Evolutionary conservation across 371 early-diverging fungal species (phyloP), one percentile per base, ranked within the genome.

Genomic region (Mortierella sp.): DNA sequence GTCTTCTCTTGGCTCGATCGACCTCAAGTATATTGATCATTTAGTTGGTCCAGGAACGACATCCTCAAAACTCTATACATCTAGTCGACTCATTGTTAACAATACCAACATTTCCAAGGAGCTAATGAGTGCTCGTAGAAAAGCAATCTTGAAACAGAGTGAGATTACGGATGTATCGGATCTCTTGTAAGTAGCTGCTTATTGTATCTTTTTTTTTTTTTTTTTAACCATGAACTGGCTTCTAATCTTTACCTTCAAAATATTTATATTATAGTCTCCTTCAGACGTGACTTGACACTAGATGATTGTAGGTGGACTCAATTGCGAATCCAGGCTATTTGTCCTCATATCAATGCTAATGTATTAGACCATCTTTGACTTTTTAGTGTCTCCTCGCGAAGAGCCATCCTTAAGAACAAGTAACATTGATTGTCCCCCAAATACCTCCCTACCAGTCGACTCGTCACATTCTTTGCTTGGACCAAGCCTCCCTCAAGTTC

Each of bases 1-100:
- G 43, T 67, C 53, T 5, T 67, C 67, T 1, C 47, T 67, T 19
- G 49, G 49, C 53, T 59, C 59, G 15, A 59, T 67, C 35, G 67
- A 67, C 37, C 34, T 68, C 37, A 23, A 42, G 10, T 55, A n/a
- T 29, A 62, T 69, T 45, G 57, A 69, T 17, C 69, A 69, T 34
- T 53, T 69, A 40, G 62, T 68, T 42, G 55, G 63, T 31, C 69
- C 62, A 61, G 69, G 63, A 23, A 62, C 69, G 37, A 62, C 57
- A 12, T 68, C 68, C 0, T 68, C 68, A n/a, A 35, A 40, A 28
- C 61, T 61, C 37, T 29, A 32, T n/a, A 68, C 68, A 68, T 37
- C 31, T 15, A 26, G 17, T 28, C 61, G 68, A 15, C 53, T 68
- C 9, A 23, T 53, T 43, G 37, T 54, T 2, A 35, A 15, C 4